phyloP scores from a whole-genome alignment of 2,329 filamentous ascomycete genomes.

The Talaromyces sp. region DNA sequence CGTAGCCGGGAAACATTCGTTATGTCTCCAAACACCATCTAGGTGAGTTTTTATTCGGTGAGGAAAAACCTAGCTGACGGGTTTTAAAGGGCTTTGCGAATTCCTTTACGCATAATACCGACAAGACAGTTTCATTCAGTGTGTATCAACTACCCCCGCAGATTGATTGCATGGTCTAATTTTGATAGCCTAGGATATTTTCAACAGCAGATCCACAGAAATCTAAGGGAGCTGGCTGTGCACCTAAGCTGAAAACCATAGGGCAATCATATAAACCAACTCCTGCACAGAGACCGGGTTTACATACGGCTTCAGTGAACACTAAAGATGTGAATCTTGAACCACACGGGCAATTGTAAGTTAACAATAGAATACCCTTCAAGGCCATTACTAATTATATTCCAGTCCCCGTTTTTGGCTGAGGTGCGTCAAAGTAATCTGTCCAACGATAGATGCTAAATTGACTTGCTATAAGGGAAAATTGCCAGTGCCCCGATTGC shows the following conservation, averaged over 20 bases:
- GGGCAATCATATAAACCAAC: not conserved
- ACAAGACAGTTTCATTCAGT: not conserved
- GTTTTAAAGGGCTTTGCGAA: not conserved
- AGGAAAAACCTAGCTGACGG: not conserved
- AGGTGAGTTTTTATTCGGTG: not conserved
- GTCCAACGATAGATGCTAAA: not conserved
- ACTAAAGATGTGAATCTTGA: not conserved
- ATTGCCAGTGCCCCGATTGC: slow-evolving; percentile 64
- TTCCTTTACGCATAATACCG: not conserved
- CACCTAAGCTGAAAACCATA: not conserved
- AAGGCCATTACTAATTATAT: not conserved
- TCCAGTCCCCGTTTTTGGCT: slow-evolving; percentile 8
- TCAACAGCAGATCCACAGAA: not conserved
- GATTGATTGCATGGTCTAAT: not conserved
- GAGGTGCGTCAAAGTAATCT: slow-evolving; percentile 2
- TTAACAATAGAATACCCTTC: not conserved
- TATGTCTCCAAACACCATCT: not conserved
- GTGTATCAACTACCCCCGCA: not conserved
- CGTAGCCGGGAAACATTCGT: not conserved
- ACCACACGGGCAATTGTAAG: slow-evolving; percentile 5
- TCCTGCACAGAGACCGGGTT: not conserved
- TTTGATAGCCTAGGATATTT: not conserved
- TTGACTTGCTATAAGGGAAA: slow-evolving; percentile 51
- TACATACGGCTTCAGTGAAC: not conserved
- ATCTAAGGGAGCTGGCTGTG: not conserved